Evolutionary conservation across 139 green algal species (phyloP), one percentile per base, ranked within the genome.

Genomic region (Haematococcus lacustris): DNA sequence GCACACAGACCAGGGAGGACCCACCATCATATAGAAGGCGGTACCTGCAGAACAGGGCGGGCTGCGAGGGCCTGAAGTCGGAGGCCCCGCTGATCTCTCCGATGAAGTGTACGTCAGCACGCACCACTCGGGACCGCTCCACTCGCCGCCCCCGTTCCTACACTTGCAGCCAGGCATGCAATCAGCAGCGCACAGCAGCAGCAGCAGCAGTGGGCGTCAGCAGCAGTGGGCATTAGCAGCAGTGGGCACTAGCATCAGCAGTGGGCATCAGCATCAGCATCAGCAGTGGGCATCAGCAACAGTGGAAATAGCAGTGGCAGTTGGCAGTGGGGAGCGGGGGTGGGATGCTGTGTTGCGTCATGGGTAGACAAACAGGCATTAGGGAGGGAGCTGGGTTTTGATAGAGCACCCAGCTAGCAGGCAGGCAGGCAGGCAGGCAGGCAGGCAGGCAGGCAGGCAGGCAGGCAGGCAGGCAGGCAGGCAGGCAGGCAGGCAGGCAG

Each of bases 11-110:
- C n/a, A n/a, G n/a, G n/a, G n/a, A n/a, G n/a, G n/a, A n/a, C n/a
- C n/a, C 34, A 35, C 64, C 38, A 28, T 81, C 76, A 67, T 77
- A 81, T 33, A 81, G 21, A 38, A 81, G 53, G 65, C 75, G 70
- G 53, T 53, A 81, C 28, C 76, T 34, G 66, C 76, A 81, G 43
- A 70, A 77, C 9, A 81, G 71, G 53, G 71, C 73, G 2, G 34
- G 34, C 4, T 61, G 67, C 1, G 40, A 32, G 25, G 9, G 26
- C 2, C 3, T 53, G 71, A 81, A 81, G 35, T 66, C 76, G 7
- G 32, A 57, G 34, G 66, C 76, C 64, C 76, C 76, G 34, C 62
- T 53, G 30, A 81, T 74, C 76, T 81, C 76, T 40, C 76, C 76
- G 33, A 77, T 59, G 5, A 81, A 32, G 65, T 77, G 76, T 34